Conservation (phyloP, 176 grass and related monocot species). For the maize (Zea mays) region Zm-B73-REFERENCE-NAM-5.0 NC_050104.1:17806001-17806500, state of each 20-base stretch:
- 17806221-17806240: neutral
- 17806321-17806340: neutral
- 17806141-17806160: too few species aligned
- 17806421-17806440: neutral
- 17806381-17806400: neutral
- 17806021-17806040: too few species aligned
- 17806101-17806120: too few species aligned
- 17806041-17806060: too few species aligned
- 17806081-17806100: too few species aligned
- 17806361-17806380: neutral
- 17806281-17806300: neutral
- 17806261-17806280: neutral
- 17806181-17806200: neutral
- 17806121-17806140: too few species aligned
- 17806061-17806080: too few species aligned
- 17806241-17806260: neutral
- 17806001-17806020: too few species aligned
- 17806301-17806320: neutral
- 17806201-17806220: neutral
- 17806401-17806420: neutral
- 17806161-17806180: neutral
- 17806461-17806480: too few species aligned
- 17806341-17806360: neutral
- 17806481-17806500: too few species aligned
- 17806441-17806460: too few species aligned